Evolutionary conservation across 768 basidiomycete species (phyloP).

Genomic region (Tephrocybe sp.): DNA sequence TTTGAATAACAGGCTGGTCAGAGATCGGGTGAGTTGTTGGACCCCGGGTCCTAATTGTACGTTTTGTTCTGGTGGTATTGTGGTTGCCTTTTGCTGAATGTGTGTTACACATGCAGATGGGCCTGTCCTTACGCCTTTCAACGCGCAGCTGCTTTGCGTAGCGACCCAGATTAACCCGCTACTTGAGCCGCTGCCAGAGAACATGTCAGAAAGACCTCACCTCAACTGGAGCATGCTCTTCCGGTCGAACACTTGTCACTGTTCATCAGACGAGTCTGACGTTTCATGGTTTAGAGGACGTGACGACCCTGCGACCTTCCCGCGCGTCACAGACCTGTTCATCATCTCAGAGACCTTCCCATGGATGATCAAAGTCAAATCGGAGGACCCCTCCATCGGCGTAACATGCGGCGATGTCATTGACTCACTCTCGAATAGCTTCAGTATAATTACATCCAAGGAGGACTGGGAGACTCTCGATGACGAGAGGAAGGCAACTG

Average conservation of each 20-base stretch:
- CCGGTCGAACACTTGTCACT: slow-evolving; percentile 55
- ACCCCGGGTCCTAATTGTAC: slow-evolving; percentile 20
- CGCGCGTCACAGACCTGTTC: slow-evolving; percentile 51
- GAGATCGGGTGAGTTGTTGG: slow-evolving; percentile 18
- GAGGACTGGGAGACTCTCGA: slow-evolving; percentile 50
- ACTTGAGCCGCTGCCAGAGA: slow-evolving; percentile 44
- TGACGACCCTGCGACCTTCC: slow-evolving; percentile 63
- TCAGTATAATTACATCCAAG: slow-evolving; percentile 51
- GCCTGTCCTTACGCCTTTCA: slow-evolving; percentile 66
- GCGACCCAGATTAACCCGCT: slow-evolving; percentile 59
- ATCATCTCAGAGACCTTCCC: slow-evolving; percentile 56
- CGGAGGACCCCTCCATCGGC: slow-evolving; percentile 42
- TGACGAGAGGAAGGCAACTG: slow-evolving; percentile 32
- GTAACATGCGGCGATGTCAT: slow-evolving; percentile 71
- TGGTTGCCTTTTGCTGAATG: neutral
- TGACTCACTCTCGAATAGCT: slow-evolving; percentile 47
- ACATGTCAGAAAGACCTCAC: slow-evolving; percentile 42
- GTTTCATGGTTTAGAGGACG: slow-evolving; percentile 71
- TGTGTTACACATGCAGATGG: slow-evolving; percentile 48
- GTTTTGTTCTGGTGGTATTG: slow-evolving; percentile 5
- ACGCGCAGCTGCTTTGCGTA: slow-evolving; percentile 50
- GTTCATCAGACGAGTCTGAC: slow-evolving; percentile 57
- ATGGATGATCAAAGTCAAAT: slow-evolving; percentile 52
- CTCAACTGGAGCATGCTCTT: slow-evolving; percentile 80
- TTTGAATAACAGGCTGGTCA: slow-evolving; percentile 2